phyloP scores from a whole-genome alignment of 2,329 filamentous ascomycete species.

The Monilinia laxa region DNA sequence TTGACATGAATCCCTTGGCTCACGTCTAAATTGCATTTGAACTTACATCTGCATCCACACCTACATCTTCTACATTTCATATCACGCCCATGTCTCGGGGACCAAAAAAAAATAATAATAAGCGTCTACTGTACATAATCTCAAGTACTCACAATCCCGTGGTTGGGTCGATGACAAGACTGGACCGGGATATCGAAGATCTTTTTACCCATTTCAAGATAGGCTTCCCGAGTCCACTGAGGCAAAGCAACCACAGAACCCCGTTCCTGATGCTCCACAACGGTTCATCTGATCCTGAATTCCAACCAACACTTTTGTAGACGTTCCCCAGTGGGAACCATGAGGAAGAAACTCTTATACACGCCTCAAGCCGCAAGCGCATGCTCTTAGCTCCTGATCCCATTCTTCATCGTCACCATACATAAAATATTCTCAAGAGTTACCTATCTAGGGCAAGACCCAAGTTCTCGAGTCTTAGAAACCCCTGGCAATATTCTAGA shows the following conservation, averaged over 20 bases:
- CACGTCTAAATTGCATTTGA: neutral
- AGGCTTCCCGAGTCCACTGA: neutral
- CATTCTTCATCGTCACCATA: neutral
- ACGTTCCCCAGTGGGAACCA: neutral
- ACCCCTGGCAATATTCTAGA: neutral
- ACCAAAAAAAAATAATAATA: neutral
- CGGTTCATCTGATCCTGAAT: neutral
- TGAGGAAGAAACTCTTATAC: too few relatives aligned
- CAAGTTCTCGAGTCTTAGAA: neutral
- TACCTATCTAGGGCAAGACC: neutral
- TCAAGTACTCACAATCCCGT: neutral
- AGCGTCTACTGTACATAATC: neutral
- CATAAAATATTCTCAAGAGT: conserved; percentile 3
- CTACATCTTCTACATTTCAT: neutral
- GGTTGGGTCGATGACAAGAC: conserved; percentile 8
- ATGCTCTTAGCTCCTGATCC: neutral
- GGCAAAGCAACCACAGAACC: neutral
- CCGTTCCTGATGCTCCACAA: conserved; percentile 7
- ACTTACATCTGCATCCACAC: neutral
- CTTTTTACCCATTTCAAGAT: neutral
- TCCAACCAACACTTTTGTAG: neutral
- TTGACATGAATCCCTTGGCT: neutral
- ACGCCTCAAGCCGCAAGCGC: conserved; percentile 3
- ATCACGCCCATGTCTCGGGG: conserved; percentile 13
- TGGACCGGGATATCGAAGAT: conserved; percentile 4